Evolutionary conservation across 2,329 filamentous ascomycete genomes (phyloP), one percentile per base, ranked within the genome.

Genomic region (Moelleriella libera): DNA sequence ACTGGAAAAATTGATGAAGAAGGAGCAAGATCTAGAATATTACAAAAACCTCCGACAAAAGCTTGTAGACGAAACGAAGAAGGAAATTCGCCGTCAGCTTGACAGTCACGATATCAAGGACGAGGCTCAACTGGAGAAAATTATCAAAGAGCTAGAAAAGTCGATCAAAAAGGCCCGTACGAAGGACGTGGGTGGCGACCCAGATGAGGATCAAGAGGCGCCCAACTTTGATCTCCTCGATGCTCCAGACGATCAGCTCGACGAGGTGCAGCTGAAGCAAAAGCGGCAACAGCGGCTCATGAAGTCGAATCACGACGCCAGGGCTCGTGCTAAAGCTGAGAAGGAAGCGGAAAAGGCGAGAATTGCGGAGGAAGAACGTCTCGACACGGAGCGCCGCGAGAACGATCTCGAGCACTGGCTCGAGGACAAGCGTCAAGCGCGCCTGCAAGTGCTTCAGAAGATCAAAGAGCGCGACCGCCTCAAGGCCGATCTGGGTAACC

Each of bases 11-110:
- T 72, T 98, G 44, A 87, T 97, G 62, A 85, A 86, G 59, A 98
- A 98, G 65, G 92, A 98, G 66, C 82, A 94, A 60, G 89, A 97
- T 61, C 69, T 97, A 1, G 89, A 94, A 55, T 96, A 95, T 64
- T 96, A 89, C 71, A 88, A 88, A 60, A 79, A 88, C 50, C 68
- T 98, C 4, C 88, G 94, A 58, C 64, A 70, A 34, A 80, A 79
- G 52, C 71, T 96, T 8, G 75, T 73, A 2, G 80, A 83, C 29
- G 78, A 86, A 55, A 89, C 82, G 43, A 98, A 97, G 68, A 97
- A 97, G 64, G 92, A 97, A 60, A 82, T 80, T 3, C 85, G 85
- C 58, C 81, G 87, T 0, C 72, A 96, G 14, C 74, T 98, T 1
- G 92, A 97, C 58, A 82, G 83, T 11, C 88, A 94, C 55, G 92